phyloP scores from a whole-genome alignment of 345 rosid species.

The Durio zibethinus region DNA sequence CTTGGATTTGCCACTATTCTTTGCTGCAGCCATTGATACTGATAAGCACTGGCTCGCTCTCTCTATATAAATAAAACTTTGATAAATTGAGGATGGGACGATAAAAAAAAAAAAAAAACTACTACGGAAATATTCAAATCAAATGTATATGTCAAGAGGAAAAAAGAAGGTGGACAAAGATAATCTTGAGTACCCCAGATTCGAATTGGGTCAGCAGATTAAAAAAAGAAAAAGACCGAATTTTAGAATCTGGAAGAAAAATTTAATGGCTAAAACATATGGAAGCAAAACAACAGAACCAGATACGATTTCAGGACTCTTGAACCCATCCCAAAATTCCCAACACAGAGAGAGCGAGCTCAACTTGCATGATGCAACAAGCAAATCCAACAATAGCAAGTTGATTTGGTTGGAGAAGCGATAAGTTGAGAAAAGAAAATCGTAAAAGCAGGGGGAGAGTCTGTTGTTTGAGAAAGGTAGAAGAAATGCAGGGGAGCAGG shows the following conservation, averaged over 20 bases:
- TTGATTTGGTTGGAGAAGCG: too few relatives aligned
- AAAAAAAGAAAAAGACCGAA: slow-evolving; percentile 17
- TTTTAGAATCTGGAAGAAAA: slow-evolving; percentile 26
- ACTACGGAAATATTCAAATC: slow-evolving; percentile 24
- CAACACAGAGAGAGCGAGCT: slow-evolving; percentile 34
- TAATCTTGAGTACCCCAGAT: slow-evolving; percentile 20
- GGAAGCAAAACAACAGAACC: slow-evolving; percentile 42
- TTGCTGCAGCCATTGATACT: slow-evolving; percentile 41
- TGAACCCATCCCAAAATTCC: slow-evolving; percentile 29
- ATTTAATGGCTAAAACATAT: slow-evolving; percentile 34
- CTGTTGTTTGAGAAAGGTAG: not conserved
- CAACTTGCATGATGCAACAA: not conserved
- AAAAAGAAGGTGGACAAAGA: not conserved
- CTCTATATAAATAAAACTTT: slow-evolving; percentile 5
- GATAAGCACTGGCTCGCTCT: slow-evolving; percentile 35
- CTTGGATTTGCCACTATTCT: slow-evolving; percentile 49
- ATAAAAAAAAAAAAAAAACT: not conserved
- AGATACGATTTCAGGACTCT: slow-evolving; percentile 33
- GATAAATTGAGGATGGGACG: slow-evolving; percentile 12
- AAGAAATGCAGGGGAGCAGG: not conserved
- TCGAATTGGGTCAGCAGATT: slow-evolving; percentile 28
- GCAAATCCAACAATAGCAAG: too few relatives aligned
- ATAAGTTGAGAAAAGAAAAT: not conserved
- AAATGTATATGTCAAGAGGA: slow-evolving; percentile 6
- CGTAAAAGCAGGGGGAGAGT: slow-evolving; percentile 12